phyloP scores from a whole-genome alignment of 129 eudicot species.

The Oenanthe sinensis region DNA sequence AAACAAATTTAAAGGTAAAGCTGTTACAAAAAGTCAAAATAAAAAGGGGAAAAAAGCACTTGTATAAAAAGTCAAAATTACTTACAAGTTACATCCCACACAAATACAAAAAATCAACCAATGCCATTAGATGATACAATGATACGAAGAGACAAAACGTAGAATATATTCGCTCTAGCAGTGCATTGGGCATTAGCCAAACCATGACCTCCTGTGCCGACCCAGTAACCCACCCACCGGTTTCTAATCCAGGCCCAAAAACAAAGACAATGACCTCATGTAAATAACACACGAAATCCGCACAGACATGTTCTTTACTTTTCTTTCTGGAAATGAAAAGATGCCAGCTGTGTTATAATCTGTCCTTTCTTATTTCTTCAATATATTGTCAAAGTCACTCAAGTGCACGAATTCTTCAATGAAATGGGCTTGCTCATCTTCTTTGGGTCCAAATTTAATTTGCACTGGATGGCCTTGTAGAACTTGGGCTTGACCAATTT shows the following conservation, averaged over 20 bases:
- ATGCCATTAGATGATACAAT: not conserved
- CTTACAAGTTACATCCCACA: not conserved
- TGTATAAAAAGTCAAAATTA: not conserved
- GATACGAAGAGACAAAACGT: not conserved
- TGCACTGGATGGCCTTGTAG: slow-evolving; percentile 45
- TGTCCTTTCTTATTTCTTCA: not conserved
- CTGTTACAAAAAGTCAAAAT: too few species aligned
- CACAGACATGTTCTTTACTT: not conserved
- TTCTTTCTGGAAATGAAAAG: too few species aligned
- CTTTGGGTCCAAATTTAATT: slow-evolving; percentile 52
- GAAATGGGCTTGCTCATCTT: slow-evolving; percentile 52
- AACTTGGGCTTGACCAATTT: slow-evolving; percentile 79
- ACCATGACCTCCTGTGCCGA: not conserved
- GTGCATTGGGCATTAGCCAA: not conserved
- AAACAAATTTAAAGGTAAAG: too few species aligned
- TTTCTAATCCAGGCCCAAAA: not conserved
- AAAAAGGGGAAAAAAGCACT: too few species aligned
- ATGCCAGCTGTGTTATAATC: not conserved
- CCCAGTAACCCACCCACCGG: not conserved
- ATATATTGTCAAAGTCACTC: slow-evolving; percentile 16
- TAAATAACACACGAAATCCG: not conserved
- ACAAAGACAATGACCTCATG: not conserved
- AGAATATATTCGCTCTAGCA: not conserved
- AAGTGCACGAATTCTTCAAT: slow-evolving; percentile 55
- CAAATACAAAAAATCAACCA: not conserved